Evolutionary conservation across 345 rosid genomes (phyloP), one percentile per base, ranked within the genome.

Genomic region (Cardamine occulta): DNA sequence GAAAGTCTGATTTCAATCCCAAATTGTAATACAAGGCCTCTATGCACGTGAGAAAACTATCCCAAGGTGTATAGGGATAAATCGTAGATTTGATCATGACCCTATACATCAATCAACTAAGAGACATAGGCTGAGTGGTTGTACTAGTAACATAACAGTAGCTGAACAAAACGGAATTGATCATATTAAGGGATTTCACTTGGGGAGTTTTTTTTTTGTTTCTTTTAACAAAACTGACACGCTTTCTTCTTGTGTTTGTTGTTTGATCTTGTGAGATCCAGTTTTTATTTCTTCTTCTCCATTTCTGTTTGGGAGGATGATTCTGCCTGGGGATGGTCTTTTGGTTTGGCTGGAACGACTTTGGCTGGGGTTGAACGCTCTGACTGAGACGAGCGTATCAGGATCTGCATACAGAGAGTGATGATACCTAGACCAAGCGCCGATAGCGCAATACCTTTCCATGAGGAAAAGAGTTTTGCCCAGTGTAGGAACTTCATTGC

Each of bases 361-460:
- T 85, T 87, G 32, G 93, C 85, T 1, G 90, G 93, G n/a, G 96
- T 87, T 8, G 99, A 95, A 12, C 87, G 93, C 76, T 88, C 98
- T 2, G 99, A 83, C 82, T 92, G 91, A 5, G 99, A 87, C 58
- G 87, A 95, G 39, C 82, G 88, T 53, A 95, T 87, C 79, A 95
- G 70, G 77, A 89, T 77, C 56, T 92, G 97, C 99, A 95, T 95
- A 57, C 89, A 80, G 57, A 90, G 56, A 4, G 91, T 89, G 51
- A 90, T 81, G 49, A 92, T 29, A 17, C 79, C 92, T 80, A 95
- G 80, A 32, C 83, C 79, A 12, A 82, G 19, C 2, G 60, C 86
- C 5, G 93, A 81, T 24, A 88, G 28, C 18, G 82, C 83, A 26
- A 92, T 78, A 35, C 93, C 92, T 87, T 89, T 88, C 98, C 98